phyloP scores from a whole-genome alignment of 495 filamentous ascomycete genomes.

The Trichoderma erinaceum region DNA sequence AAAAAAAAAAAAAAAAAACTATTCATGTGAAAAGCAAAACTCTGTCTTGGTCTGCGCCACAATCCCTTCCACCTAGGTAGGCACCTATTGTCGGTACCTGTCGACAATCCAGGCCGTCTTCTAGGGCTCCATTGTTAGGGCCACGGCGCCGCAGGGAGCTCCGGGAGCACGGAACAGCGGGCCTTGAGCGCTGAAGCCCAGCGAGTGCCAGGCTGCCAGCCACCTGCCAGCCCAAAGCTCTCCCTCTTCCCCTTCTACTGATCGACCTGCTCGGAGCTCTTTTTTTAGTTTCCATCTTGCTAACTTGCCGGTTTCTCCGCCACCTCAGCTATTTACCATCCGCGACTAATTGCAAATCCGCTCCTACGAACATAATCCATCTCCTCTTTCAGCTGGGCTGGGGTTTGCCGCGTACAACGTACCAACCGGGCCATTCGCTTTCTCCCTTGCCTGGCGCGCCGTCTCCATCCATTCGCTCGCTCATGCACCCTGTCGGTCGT shows the following conservation, averaged over 20 bases:
- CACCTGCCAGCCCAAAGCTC: background rate
- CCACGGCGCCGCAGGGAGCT: background rate
- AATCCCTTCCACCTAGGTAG: background rate
- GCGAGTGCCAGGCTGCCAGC: background rate
- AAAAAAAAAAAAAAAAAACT: too few species aligned
- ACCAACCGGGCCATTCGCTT: background rate
- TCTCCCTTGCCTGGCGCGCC: background rate
- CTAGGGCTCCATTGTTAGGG: constrained; percentile 12
- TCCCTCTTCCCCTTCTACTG: constrained; percentile 5
- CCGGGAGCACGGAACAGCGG: constrained; percentile 10
- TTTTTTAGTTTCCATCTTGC: background rate
- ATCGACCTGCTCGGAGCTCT: background rate
- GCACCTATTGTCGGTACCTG: background rate
- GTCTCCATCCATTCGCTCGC: constrained; percentile 1
- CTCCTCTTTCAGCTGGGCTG: constrained; percentile 7
- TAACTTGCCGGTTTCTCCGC: background rate
- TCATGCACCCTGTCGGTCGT: constrained; percentile 8
- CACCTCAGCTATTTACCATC: background rate
- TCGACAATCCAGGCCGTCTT: background rate
- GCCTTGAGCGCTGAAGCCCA: background rate
- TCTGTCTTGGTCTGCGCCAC: constrained; percentile 7
- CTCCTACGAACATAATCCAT: background rate
- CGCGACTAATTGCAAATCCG: background rate
- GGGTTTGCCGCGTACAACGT: background rate
- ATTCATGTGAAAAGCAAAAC: background rate